Percentiles rank a stretch among this genome's conserved stretches.
Evolutionary conservation across 1,139 yeast species (phyloP).

Genomic region (Protomyces lactucae-debilis): DNA sequence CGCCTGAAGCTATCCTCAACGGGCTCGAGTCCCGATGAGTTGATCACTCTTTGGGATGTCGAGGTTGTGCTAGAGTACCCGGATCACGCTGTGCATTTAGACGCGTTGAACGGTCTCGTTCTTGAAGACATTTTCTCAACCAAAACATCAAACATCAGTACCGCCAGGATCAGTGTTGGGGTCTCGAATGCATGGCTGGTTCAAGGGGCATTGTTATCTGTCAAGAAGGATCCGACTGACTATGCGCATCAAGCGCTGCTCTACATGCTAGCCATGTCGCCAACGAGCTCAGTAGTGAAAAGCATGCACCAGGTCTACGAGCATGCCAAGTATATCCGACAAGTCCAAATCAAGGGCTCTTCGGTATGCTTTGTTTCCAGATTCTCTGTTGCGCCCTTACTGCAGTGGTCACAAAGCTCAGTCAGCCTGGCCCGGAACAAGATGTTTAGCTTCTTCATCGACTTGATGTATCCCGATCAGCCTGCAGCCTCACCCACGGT

Average conservation of each 20-base stretch:
- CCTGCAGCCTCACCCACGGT: conserved; percentile 1
- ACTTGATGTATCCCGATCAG: conserved; percentile 8
- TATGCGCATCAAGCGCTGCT: not conserved
- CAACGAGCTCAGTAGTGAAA: not conserved
- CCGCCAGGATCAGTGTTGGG: not conserved
- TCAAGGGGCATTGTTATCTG: not conserved
- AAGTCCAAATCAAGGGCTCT: not conserved
- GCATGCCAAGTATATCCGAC: not conserved
- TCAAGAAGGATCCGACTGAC: not conserved
- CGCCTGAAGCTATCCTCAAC: not conserved
- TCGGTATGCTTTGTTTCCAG: not conserved
- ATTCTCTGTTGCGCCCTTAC: not conserved
- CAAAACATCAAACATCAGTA: not conserved
- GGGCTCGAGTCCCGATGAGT: not conserved
- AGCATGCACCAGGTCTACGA: not conserved
- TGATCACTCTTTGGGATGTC: not conserved
- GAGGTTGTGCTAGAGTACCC: not conserved
- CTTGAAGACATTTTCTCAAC: not conserved
- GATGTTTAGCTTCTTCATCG: not conserved
- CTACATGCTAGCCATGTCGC: not conserved
- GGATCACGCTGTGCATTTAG: not conserved
- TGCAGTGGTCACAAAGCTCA: not conserved
- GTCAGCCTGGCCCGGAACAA: not conserved
- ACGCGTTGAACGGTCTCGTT: not conserved
- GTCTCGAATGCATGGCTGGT: too few relatives aligned